phyloP scores from a whole-genome alignment of 495 filamentous ascomycete genomes.

The Neurospora hispaniola region DNA sequence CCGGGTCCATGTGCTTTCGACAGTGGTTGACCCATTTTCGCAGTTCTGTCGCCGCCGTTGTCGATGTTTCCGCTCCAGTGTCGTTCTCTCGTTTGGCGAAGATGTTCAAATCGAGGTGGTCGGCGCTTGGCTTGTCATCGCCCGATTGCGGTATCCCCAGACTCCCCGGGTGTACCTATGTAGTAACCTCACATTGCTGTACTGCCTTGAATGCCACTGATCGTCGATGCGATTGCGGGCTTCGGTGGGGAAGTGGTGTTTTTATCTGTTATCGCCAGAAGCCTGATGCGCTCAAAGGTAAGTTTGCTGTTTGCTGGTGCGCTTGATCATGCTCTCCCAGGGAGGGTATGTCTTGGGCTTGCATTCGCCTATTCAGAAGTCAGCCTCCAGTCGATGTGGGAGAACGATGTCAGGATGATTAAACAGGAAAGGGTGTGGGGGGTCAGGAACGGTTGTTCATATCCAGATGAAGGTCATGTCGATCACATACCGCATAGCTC shows the following conservation, averaged over 20 bases:
- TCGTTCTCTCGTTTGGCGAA: neutral
- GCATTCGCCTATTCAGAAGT: constrained; percentile 24
- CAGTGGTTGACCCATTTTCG: neutral
- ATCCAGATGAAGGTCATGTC: neutral
- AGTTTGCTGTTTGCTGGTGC: constrained; percentile 21
- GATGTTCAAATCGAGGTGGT: neutral
- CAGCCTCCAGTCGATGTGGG: constrained; percentile 3
- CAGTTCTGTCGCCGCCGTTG: neutral
- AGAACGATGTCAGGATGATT: neutral
- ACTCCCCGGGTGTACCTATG: neutral
- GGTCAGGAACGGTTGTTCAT: neutral
- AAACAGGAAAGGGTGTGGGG: neutral
- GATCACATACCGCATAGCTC: constrained; percentile 25
- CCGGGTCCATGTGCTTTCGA: neutral
- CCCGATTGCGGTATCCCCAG: neutral
- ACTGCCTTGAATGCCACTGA: neutral
- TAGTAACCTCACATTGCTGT: neutral
- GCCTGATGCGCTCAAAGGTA: constrained; percentile 2
- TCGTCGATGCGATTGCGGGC: neutral
- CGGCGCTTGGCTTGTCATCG: neutral
- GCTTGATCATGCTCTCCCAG: constrained; percentile 32
- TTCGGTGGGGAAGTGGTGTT: neutral
- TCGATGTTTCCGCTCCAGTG: neutral
- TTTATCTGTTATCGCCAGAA: neutral
- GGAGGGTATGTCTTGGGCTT: constrained; percentile 23